These are phyloP conservation scores for Fusarium fujikuroi DNA, from an alignment of 2,329 filamentous ascomycete genomes.

Conservation along the genomic window DNA sequence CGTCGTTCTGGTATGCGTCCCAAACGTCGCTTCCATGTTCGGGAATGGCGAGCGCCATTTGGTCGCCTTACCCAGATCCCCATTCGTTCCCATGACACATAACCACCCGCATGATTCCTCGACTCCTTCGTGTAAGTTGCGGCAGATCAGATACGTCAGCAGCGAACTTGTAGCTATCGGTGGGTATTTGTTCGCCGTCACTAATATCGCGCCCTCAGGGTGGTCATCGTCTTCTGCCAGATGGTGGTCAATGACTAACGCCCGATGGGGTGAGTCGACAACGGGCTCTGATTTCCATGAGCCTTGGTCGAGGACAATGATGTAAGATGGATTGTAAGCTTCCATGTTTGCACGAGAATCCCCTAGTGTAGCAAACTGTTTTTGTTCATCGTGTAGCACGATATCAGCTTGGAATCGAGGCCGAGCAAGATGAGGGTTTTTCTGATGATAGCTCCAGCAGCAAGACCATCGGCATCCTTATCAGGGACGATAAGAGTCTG, in stretches of 20 bases:
- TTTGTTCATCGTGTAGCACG: conserved; percentile 69
- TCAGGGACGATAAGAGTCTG: conserved; percentile 72
- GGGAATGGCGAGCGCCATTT: conserved; percentile 76
- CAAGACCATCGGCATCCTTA: conserved; percentile 75
- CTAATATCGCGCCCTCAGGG: conserved; percentile 62
- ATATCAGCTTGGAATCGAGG: conserved; percentile 62
- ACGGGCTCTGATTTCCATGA: conserved; percentile 65
- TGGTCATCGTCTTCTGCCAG: conserved; percentile 65
- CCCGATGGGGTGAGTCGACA: conserved; percentile 59
- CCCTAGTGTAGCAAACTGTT: conserved; percentile 68
- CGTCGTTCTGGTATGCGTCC: conserved; percentile 68
- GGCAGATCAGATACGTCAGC: conserved; percentile 72
- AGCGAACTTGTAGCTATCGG: conserved; percentile 73
- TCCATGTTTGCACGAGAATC: conserved; percentile 63
- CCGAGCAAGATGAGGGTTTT: conserved; percentile 69
- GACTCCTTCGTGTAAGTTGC: conserved; percentile 63
- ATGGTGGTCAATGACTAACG: conserved; percentile 74
- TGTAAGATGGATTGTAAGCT: conserved; percentile 60
- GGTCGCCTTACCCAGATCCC: conserved; percentile 71
- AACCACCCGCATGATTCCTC: conserved; percentile 66
- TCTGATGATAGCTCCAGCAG: conserved; percentile 70
- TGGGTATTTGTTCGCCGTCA: conserved; percentile 71
- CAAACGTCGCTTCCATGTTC: conserved; percentile 70
- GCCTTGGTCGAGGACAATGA: conserved; percentile 75
- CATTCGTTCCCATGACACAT: conserved; percentile 72